phyloP scores from a whole-genome alignment of 2,329 filamentous ascomycete genomes.

The Thyridium curvatum region DNA sequence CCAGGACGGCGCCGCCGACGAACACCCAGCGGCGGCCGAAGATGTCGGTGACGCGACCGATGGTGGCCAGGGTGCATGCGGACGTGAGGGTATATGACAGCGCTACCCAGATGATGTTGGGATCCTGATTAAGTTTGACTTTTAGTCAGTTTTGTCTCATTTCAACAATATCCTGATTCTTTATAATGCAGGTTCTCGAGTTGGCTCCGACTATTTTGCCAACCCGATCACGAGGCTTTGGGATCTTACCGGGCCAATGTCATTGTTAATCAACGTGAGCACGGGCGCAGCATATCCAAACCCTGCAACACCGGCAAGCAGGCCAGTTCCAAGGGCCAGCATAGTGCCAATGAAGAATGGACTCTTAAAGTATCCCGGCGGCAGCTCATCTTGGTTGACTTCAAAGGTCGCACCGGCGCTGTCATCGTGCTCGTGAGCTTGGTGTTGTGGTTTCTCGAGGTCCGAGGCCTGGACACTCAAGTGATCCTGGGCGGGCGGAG shows the following conservation, averaged over 20 bases:
- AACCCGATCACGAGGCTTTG: not conserved
- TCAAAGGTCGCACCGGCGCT: constrained; percentile 4
- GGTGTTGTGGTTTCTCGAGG: not conserved
- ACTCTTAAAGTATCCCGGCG: constrained; percentile 7
- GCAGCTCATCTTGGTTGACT: constrained; percentile 4
- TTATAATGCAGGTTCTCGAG: too few species aligned
- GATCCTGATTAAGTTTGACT: constrained; percentile 8
- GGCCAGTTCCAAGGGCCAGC: constrained; percentile 8
- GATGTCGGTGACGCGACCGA: constrained; percentile 19
- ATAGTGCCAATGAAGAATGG: constrained; percentile 8
- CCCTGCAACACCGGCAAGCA: constrained; percentile 19
- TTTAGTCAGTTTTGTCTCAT: constrained; percentile 6
- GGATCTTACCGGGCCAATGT: constrained; percentile 4
- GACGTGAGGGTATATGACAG: constrained; percentile 20
- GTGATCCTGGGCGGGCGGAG: too few species aligned
- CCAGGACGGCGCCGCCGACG: constrained; percentile 20
- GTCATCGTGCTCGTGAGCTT: constrained; percentile 1
- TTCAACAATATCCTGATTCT: too few species aligned
- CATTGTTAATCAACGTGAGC: constrained; percentile 6
- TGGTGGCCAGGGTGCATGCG: constrained; percentile 17
- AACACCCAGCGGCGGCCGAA: constrained; percentile 20
- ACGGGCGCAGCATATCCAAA: constrained; percentile 16
- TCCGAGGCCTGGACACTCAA: not conserved
- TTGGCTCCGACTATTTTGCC: not conserved
- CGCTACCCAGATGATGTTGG: constrained; percentile 21